These are phyloP conservation scores for Stephania japonica DNA, from an alignment of 164 flowering plant species.

Conservation along the genomic window DNA sequence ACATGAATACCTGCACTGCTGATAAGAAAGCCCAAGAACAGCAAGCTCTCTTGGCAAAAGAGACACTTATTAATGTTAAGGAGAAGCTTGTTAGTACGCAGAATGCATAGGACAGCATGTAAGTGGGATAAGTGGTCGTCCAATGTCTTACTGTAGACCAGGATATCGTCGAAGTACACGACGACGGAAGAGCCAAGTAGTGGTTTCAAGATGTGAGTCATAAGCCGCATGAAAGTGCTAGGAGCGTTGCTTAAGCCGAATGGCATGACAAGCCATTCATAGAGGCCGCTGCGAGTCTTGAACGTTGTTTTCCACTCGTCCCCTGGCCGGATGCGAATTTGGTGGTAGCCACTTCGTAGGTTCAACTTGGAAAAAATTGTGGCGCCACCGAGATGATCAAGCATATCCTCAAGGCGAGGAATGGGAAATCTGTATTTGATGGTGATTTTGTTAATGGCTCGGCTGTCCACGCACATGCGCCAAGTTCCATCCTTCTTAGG, in stretches of 20 bases:
- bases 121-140: too few relatives aligned
- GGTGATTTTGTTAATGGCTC: background rate
- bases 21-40: too few relatives aligned
- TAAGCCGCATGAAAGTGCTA: background rate
- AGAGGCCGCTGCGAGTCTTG: background rate
- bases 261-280: conserved; percentile 7
- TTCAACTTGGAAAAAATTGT: background rate
- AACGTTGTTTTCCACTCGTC: background rate
- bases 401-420: background rate
- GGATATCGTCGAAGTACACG: background rate
- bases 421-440: background rate
- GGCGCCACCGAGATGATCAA: background rate
- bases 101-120: too few relatives aligned
- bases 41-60: too few relatives aligned
- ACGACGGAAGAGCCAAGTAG: background rate
- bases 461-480: background rate
- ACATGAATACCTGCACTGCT: too few relatives aligned
- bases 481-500: background rate
- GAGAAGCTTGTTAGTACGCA: too few relatives aligned
- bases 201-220: background rate
- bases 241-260: background rate
- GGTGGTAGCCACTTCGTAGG: background rate
- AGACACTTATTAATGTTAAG: background rate
- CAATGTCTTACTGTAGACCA: background rate
- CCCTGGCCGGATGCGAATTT: background rate